phyloP scores from a whole-genome alignment of 2,329 filamentous ascomycete genomes.

The Diaporthe amygdali region DNA sequence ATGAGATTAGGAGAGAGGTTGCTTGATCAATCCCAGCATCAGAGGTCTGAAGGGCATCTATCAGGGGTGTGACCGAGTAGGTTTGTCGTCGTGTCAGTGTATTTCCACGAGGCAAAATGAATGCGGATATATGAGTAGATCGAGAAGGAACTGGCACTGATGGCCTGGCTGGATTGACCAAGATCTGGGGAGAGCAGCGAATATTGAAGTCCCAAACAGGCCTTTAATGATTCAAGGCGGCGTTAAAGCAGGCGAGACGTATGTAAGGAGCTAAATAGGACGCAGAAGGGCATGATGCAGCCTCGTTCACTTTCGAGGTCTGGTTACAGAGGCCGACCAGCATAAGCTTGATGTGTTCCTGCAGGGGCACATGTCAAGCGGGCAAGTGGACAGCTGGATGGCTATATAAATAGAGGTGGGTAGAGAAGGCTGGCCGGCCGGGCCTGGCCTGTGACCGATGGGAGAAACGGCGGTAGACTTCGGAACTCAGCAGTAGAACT shows the following conservation, averaged over 20 bases:
- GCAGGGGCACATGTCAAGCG: background rate
- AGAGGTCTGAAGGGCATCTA: too few species aligned
- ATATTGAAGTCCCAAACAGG: background rate
- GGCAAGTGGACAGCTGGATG: background rate
- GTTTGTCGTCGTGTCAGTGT: too few species aligned
- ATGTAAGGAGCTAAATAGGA: background rate
- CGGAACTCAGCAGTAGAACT: background rate
- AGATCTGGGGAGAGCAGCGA: background rate
- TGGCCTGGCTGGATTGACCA: too few species aligned
- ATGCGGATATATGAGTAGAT: background rate
- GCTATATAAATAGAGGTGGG: constrained; percentile 3
- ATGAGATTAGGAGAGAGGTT: too few species aligned
- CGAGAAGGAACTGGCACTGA: background rate
- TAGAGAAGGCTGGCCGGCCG: background rate
- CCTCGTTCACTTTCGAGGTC: background rate
- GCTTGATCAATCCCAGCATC: too few species aligned
- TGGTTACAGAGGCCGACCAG: background rate
- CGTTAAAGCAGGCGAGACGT: background rate
- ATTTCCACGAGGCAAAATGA: background rate
- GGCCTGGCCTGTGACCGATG: background rate
- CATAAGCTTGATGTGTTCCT: background rate
- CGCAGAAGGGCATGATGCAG: background rate
- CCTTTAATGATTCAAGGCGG: background rate
- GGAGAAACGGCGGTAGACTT: background rate
- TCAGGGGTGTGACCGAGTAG: too few species aligned